A percentile compares a stretch with the other conserved stretches of the same genome.
phyloP scores from a whole-genome alignment of 2,329 filamentous ascomycete genomes.

The Trichoderma sp. region DNA sequence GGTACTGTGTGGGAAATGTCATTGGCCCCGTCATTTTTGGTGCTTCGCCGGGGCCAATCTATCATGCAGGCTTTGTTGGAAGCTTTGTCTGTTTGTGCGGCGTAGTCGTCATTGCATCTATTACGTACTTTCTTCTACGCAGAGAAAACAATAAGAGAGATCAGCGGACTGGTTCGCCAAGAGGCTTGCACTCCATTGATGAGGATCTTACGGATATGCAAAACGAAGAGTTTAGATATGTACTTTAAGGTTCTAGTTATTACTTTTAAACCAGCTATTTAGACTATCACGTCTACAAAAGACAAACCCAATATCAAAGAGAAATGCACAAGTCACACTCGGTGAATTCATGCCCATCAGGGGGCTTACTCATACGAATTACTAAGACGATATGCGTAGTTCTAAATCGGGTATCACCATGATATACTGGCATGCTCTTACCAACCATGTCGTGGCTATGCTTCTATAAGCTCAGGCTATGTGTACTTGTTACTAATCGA shows the following conservation, averaged over 20 bases:
- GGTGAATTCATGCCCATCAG: background rate
- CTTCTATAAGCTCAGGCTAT: too few species aligned
- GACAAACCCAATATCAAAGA: too few species aligned
- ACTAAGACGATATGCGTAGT: background rate
- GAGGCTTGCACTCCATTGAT: background rate
- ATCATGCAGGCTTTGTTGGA: slow-evolving; percentile 2
- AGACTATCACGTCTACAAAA: background rate
- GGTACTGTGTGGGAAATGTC: slow-evolving; percentile 13
- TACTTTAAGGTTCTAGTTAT: background rate
- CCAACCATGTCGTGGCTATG: too few species aligned
- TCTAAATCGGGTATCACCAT: background rate
- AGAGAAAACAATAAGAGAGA: slow-evolving; percentile 8
- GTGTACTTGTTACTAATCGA: background rate
- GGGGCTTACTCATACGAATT: background rate
- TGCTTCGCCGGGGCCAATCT: background rate
- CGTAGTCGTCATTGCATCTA: slow-evolving; percentile 2
- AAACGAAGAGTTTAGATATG: slow-evolving; percentile 11
- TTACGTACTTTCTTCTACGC: background rate
- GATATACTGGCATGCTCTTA: too few species aligned
- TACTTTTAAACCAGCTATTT: background rate
- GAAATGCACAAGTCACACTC: background rate
- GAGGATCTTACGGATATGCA: slow-evolving; percentile 13
- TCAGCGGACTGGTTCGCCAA: background rate
- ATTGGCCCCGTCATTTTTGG: slow-evolving; percentile 6
- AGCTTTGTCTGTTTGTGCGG: slow-evolving; percentile 11